These are phyloP conservation scores for Plasmodium sp. DNA, from an alignment of 169 alveolate species.

Conservation along the genomic window DNA sequence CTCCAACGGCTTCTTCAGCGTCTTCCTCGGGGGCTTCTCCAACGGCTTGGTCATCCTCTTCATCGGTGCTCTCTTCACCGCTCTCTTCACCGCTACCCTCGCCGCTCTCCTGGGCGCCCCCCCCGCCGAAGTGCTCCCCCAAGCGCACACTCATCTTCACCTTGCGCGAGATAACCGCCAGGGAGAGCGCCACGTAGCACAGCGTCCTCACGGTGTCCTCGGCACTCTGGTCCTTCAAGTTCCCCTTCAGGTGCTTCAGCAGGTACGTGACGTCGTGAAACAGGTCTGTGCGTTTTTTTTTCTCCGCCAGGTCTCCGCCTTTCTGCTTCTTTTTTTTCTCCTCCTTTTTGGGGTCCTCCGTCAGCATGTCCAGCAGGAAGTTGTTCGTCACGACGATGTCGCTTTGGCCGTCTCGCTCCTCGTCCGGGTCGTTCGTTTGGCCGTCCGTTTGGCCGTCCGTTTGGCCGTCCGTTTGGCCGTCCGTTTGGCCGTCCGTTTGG, in stretches of 20 bases:
- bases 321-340: constrained; percentile 7
- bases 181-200: background rate
- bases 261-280: constrained; percentile 13
- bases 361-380: background rate
- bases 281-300: constrained; percentile 1
- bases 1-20: background rate
- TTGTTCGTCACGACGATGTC: constrained; percentile 3
- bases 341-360: background rate
- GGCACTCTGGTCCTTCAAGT: constrained; percentile 7
- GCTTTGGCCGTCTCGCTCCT: background rate
- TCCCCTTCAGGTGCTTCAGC: constrained; percentile 5
- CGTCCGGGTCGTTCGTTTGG: background rate
- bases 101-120: background rate
- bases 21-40: background rate
- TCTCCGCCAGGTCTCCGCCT: background rate
- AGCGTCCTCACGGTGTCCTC: background rate
- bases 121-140: background rate
- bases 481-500: background rate
- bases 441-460: background rate
- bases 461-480: background rate
- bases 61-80: background rate
- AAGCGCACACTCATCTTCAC: background rate
- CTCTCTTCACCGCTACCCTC: background rate
- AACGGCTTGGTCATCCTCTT: background rate
- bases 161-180: background rate